Evolutionary conservation across 2,329 filamentous ascomycete genomes (phyloP), one percentile per base, ranked within the genome.

Genomic region (Didymella arachidicola): DNA sequence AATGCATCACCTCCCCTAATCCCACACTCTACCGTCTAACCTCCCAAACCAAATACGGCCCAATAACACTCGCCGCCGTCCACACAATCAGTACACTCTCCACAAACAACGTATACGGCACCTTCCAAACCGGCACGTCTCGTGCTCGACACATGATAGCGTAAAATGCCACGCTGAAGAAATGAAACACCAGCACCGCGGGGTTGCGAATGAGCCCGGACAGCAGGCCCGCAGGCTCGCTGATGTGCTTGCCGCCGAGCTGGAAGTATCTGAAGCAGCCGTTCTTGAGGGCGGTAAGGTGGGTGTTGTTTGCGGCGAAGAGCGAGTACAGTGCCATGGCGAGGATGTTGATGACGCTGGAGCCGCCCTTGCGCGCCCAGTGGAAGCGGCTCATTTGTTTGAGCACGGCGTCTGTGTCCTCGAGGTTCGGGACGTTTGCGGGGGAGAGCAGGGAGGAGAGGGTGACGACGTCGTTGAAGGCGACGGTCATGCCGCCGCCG

Each of bases 401-500:
- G 53, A 88, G 79, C 6, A 99, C 87, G 38, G 85, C 83, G 2
- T 78, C 76, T 2, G 86, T 84, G 77, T 97, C 85, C 58, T 84
- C 84, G 2, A 99, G 84, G 63, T 84, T 80, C 4, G 91, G 89
- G 0, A 97, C 84, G 7, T 80, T 78, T 38, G 84, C 79, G 0
- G 92, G 93, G 36, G 86, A 82, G 1, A 99, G 85, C 22, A 97
- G 81, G 8, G 89, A 84, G 0, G 89, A 82, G 26, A 99, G 84
- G 1, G 96, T 79, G 11, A 95, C 84, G 1, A 91, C 93, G 73
- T 99, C 95, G 79, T 94, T 96, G 78, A 99, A 90, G 1, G 92
- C 95, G 1, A 98, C 95, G 0, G 94, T 98, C 95, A 99, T 99
- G 69, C 95, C 95, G 65, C 95, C 95, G 52, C 95, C 95, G 0